These are phyloP conservation scores for Lentinula boryana DNA, from an alignment of 768 basidiomycete genomes.

Conservation along the genomic window DNA sequence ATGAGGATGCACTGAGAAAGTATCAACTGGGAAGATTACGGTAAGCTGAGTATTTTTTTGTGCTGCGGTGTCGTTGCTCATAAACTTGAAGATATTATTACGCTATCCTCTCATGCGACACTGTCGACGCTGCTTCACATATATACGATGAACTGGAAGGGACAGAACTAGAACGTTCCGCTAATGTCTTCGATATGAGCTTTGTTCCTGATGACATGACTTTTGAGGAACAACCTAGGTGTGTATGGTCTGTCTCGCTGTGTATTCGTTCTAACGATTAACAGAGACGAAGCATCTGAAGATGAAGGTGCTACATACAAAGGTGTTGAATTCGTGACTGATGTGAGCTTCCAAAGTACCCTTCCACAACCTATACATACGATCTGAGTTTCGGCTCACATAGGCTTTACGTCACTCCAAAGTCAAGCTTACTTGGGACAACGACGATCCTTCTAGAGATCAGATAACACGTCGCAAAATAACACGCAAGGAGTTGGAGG, in stretches of 20 bases:
- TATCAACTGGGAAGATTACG: slow-evolving; percentile 93
- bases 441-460: slow-evolving; percentile 86
- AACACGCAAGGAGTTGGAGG: slow-evolving; percentile 82
- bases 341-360: slow-evolving; percentile 45
- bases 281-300: slow-evolving; percentile 80
- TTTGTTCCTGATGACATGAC: slow-evolving; percentile 88
- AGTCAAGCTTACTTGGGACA: slow-evolving; percentile 98
- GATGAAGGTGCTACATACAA: slow-evolving; percentile 49
- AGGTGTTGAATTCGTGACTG: slow-evolving; percentile 85
- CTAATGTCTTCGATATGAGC: slow-evolving; percentile 93
- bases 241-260: neutral
- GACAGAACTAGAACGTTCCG: slow-evolving; percentile 93
- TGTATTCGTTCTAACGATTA: neutral
- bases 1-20: slow-evolving; percentile 80
- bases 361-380: neutral
- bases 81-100: slow-evolving; percentile 75
- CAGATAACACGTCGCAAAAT: slow-evolving; percentile 74
- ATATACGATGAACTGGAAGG: slow-evolving; percentile 86
- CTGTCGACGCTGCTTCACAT: slow-evolving; percentile 67
- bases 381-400: neutral
- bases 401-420: slow-evolving; percentile 97
- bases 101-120: slow-evolving; percentile 87
- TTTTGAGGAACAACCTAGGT: slow-evolving; percentile 78
- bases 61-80: neutral
- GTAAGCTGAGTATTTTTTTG: slow-evolving; percentile 36